A percentile compares a stretch with the other conserved stretches of the same genome.
These are phyloP conservation scores for Lanzia echinophila DNA, from an alignment of 2,329 filamentous ascomycete genomes.

Conservation along the genomic window DNA sequence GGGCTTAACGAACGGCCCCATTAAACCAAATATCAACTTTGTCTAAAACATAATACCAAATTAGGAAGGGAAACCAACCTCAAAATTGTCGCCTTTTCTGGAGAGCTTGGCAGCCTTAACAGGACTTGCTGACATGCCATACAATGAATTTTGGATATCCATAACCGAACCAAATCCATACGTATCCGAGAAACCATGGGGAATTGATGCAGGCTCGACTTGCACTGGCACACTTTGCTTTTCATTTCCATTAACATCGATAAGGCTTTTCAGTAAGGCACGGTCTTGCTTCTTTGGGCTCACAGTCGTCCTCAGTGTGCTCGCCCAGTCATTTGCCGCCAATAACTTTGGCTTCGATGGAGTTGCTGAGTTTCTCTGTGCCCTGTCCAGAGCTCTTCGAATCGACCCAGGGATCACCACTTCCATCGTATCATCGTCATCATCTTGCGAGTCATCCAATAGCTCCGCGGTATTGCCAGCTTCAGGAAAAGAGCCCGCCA, in stretches of 20 bases:
- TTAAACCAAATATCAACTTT: slow-evolving; percentile 12
- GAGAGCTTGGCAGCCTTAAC: slow-evolving; percentile 47
- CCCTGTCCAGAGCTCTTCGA: slow-evolving; percentile 57
- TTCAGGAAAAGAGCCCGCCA: slow-evolving; percentile 72
- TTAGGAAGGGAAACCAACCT: slow-evolving; percentile 68
- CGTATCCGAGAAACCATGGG: slow-evolving; percentile 31
- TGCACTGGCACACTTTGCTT: slow-evolving; percentile 47
- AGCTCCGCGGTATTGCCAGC: slow-evolving; percentile 73
- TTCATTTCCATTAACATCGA: slow-evolving; percentile 26
- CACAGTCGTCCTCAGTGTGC: slow-evolving; percentile 88
- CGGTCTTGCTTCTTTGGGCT: slow-evolving; percentile 91
- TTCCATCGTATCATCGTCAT: slow-evolving; percentile 35
- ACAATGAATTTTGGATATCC: slow-evolving; percentile 93
- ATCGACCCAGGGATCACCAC: slow-evolving; percentile 50
- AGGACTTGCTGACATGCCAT: slow-evolving; percentile 62
- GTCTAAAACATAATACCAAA: slow-evolving; percentile 8
- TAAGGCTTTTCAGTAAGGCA: slow-evolving; percentile 54
- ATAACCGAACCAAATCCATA: slow-evolving; percentile 80
- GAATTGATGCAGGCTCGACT: slow-evolving; percentile 34
- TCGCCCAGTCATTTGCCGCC: slow-evolving; percentile 77
- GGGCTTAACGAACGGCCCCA: slow-evolving; percentile 27
- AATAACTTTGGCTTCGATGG: slow-evolving; percentile 55
- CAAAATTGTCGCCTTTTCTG: slow-evolving; percentile 63
- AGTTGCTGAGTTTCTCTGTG: slow-evolving; percentile 52
- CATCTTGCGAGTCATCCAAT: slow-evolving; percentile 44